A percentile compares a stretch with the other conserved stretches of the same genome.
phyloP scores from a whole-genome alignment of 768 basidiomycete genomes.

The Rhodotorula taiwanensis region DNA sequence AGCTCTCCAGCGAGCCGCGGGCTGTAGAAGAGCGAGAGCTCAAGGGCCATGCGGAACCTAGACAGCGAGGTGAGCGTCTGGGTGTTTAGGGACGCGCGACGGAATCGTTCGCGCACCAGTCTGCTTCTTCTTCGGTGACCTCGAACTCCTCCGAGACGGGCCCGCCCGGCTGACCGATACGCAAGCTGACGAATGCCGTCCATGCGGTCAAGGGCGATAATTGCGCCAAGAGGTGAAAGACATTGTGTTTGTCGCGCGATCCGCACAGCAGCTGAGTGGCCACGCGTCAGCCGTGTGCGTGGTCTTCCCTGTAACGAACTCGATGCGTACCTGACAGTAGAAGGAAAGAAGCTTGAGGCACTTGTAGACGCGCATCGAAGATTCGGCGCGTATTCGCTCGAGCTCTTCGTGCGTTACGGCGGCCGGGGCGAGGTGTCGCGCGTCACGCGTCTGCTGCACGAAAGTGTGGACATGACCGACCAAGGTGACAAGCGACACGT shows the following conservation, averaged over 20 bases:
- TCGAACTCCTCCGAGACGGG: slow-evolving; percentile 18
- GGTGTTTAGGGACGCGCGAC: background rate
- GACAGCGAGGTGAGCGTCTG: background rate
- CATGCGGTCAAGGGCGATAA: slow-evolving; percentile 19
- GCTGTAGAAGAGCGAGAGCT: slow-evolving; percentile 20
- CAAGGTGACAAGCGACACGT: slow-evolving; percentile 25
- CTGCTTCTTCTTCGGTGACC: slow-evolving; percentile 17
- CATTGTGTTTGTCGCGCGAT: slow-evolving; percentile 30
- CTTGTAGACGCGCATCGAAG: slow-evolving; percentile 22
- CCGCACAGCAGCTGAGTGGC: slow-evolving; percentile 17
- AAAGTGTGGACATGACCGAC: slow-evolving; percentile 15
- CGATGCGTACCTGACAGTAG: slow-evolving; percentile 23
- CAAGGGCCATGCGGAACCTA: slow-evolving; percentile 32
- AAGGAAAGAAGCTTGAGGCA: slow-evolving; percentile 28
- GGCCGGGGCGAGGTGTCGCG: background rate
- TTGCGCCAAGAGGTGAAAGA: slow-evolving; percentile 21
- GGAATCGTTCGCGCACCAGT: slow-evolving; percentile 7
- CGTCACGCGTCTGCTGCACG: background rate
- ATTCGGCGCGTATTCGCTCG: slow-evolving; percentile 12
- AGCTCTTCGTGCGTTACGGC: slow-evolving; percentile 18
- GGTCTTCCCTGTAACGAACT: background rate
- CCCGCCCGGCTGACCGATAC: slow-evolving; percentile 14
- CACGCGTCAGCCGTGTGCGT: background rate
- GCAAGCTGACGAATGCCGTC: slow-evolving; percentile 2
- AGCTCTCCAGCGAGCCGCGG: background rate